Evolutionary conservation across 805 yeast species (phyloP).

Genomic region (Yarrowia osloensis): DNA sequence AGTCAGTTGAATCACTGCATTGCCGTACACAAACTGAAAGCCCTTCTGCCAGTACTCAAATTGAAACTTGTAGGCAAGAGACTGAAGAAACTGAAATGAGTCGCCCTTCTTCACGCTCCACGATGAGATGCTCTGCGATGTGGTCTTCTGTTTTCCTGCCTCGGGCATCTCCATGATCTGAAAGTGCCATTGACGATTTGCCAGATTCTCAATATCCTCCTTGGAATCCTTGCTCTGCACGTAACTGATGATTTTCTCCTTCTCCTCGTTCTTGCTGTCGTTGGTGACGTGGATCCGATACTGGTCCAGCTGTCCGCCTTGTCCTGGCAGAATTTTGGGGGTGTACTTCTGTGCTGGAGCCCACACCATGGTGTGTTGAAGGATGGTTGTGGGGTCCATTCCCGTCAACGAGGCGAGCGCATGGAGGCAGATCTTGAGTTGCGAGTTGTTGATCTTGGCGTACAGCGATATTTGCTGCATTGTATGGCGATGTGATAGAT

Average conservation of each 20-base stretch:
- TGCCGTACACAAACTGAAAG: constrained; percentile 59
- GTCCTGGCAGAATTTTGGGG: constrained; percentile 42
- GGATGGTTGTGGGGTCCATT: constrained; percentile 40
- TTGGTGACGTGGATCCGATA: constrained; percentile 38
- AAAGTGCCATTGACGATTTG: constrained; percentile 38
- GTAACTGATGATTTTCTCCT: constrained; percentile 3
- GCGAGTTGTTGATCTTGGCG: constrained; percentile 40
- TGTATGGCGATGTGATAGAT: constrained; percentile 39
- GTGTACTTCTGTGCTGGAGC: constrained; percentile 40
- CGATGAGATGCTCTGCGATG: constrained; percentile 68
- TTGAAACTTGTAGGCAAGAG: constrained; percentile 69
- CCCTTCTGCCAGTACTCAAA: constrained; percentile 66
- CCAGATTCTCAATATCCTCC: constrained; percentile 1
- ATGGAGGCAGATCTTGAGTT: constrained; percentile 40
- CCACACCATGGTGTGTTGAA: constrained; percentile 41
- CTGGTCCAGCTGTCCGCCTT: constrained; percentile 42
- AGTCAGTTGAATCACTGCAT: constrained; percentile 58
- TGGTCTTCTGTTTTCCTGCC: constrained; percentile 50
- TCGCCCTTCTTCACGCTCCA: constrained; percentile 44
- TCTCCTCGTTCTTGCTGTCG: constrained; percentile 23
- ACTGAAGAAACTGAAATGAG: constrained; percentile 51
- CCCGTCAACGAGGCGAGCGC: constrained; percentile 45
- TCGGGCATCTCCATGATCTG: constrained; percentile 45
- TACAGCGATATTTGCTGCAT: constrained; percentile 45
- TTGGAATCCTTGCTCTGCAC: constrained; percentile 13